Evolutionary conservation across 371 early-diverging fungal species (phyloP).

Genomic region (Mucor velutinosus): DNA sequence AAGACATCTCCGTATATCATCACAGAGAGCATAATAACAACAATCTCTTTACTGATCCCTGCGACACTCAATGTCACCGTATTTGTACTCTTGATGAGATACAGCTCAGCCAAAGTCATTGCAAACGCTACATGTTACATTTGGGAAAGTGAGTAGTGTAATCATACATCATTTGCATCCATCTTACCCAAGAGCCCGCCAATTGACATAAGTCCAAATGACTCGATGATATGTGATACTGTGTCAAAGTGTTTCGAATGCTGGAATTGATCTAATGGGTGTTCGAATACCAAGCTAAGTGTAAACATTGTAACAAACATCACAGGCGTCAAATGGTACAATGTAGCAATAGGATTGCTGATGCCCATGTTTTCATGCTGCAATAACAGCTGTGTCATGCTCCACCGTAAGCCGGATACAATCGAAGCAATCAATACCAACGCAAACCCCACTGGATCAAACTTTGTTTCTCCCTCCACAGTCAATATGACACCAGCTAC

Average conservation of each 20-base stretch:
- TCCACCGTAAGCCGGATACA: slow-evolving; percentile 80
- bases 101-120: slow-evolving; percentile 84
- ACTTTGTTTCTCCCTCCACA: slow-evolving; percentile 76
- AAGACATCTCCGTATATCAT: slow-evolving; percentile 57
- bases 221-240: slow-evolving; percentile 36
- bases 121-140: slow-evolving; percentile 64
- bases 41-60: slow-evolving; percentile 80
- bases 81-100: slow-evolving; percentile 78
- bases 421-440: slow-evolving; percentile 74
- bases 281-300: slow-evolving; percentile 56
- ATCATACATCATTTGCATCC: neutral
- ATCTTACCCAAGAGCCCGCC: slow-evolving; percentile 72
- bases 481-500: slow-evolving; percentile 83
- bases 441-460: slow-evolving; percentile 65
- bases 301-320: slow-evolving; percentile 65
- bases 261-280: slow-evolving; percentile 55
- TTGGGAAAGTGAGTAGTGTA: neutral
- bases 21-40: slow-evolving; percentile 52
- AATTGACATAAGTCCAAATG: slow-evolving; percentile 57
- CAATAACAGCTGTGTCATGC: slow-evolving; percentile 83
- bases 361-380: slow-evolving; percentile 65
- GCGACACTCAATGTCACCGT: slow-evolving; percentile 87
- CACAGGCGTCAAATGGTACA: slow-evolving; percentile 67
- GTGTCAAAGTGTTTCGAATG: slow-evolving; percentile 50
- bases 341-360: slow-evolving; percentile 77